phyloP scores from a whole-genome alignment of 2,329 filamentous ascomycete genomes.

The Hymenoscyphus linearis region DNA sequence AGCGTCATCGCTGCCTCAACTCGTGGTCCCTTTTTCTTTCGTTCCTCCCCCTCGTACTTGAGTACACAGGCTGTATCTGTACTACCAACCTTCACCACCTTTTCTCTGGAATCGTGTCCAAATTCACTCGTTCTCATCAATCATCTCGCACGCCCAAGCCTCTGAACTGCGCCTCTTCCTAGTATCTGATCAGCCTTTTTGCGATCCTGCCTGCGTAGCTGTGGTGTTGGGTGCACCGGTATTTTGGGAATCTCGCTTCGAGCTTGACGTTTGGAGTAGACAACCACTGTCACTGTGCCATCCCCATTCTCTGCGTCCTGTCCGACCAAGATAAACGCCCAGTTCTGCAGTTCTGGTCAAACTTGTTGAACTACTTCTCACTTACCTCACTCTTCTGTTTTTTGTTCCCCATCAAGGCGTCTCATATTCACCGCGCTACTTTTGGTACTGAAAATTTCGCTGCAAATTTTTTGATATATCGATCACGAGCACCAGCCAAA shows the following conservation, averaged over 20 bases:
- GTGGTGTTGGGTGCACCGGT: neutral
- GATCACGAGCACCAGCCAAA: neutral
- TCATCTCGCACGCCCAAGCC: neutral
- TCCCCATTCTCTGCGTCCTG: neutral
- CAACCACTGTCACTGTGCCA: neutral
- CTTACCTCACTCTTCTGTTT: neutral
- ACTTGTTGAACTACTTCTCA: neutral
- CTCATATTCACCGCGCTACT: neutral
- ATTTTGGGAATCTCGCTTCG: neutral
- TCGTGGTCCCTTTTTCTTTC: neutral
- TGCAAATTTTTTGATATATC: neutral
- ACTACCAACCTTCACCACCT: neutral
- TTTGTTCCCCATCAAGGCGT: neutral
- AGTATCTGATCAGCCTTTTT: neutral
- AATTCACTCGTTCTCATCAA: neutral
- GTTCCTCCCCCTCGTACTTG: neutral
- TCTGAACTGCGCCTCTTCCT: neutral
- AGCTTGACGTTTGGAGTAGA: neutral
- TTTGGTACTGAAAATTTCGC: neutral
- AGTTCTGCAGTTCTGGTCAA: neutral
- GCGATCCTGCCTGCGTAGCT: neutral
- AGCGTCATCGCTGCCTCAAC: neutral
- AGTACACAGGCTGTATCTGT: neutral
- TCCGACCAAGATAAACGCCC: neutral
- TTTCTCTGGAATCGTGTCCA: neutral